Conservation (phyloP, 139 green algal species). For the Chlorella ohadii region DNA sequence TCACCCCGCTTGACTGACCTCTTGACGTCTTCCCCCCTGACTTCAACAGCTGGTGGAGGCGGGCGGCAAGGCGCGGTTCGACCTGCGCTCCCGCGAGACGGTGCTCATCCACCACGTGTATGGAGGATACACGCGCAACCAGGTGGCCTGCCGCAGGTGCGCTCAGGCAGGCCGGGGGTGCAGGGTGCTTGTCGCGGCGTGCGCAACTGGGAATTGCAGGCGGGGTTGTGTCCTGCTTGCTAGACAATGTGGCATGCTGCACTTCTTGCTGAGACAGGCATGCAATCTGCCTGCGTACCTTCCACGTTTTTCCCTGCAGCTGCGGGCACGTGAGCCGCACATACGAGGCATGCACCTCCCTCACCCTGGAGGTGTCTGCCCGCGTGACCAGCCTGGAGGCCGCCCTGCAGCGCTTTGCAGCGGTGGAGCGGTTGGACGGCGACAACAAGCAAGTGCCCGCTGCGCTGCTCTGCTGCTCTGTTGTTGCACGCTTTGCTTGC, state of each 20-base stretch:
- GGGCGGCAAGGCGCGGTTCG: conserved; percentile 56
- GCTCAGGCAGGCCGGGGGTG: no score
- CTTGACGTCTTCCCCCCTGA: no score
- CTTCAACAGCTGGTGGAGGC: conserved; percentile 56
- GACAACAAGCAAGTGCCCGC: conserved; percentile 63
- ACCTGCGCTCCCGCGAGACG: conserved; percentile 68
- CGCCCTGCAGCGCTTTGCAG: conserved; percentile 37
- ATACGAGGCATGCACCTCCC: conserved; percentile 35
- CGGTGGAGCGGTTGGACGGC: conserved; percentile 70
- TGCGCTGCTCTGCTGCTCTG: background rate
- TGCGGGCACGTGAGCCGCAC: conserved; percentile 28
- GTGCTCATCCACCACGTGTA: conserved; percentile 73
- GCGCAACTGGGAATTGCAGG: no score
- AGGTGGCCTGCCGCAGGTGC: conserved; percentile 52
- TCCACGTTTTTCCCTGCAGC: background rate
- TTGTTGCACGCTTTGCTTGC: no score
- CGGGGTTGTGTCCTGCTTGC: no score
- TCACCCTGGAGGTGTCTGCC: conserved; percentile 44
- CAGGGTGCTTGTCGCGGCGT: no score
- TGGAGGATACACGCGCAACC: conserved; percentile 66
- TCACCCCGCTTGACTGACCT: no score
- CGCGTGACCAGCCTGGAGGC: conserved; percentile 41
- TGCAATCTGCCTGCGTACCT: no score
- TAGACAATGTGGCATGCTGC: no score
- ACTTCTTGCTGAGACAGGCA: no score